Percentiles rank a stretch among this genome's conserved stretches.
Conservation (phyloP, 441 rosid species). For the Erodium trifolium region DNA sequence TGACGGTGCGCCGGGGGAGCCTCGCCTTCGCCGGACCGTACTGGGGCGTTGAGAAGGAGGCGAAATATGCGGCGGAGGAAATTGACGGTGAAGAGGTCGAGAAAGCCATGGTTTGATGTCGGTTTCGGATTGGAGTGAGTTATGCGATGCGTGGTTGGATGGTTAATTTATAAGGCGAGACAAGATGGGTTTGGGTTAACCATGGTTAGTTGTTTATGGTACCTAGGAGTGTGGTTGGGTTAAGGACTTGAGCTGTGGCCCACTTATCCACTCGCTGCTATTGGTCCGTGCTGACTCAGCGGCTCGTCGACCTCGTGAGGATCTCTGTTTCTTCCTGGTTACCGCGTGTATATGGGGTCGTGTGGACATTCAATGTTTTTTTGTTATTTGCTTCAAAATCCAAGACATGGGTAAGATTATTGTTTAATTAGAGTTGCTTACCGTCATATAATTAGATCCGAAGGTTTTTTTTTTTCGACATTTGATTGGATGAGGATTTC, state of each 20-base stretch:
- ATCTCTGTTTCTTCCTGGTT: neutral
- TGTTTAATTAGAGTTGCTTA: too few species aligned
- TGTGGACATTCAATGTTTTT: too few species aligned
- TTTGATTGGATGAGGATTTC: too few species aligned
- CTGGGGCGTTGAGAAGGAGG: neutral
- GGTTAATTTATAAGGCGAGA: neutral
- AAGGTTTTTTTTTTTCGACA: too few species aligned
- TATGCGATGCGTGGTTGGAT: neutral
- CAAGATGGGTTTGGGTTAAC: neutral
- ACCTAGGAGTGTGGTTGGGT: neutral
- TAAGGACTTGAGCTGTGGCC: neutral
- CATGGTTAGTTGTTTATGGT: neutral
- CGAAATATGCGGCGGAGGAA: neutral
- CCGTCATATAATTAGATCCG: too few species aligned
- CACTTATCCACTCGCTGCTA: neutral
- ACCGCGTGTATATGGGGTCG: too few species aligned
- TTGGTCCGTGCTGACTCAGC: neutral
- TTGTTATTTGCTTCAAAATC: too few species aligned
- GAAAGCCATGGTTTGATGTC: neutral
- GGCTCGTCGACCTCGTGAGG: neutral
- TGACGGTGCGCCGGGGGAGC: neutral
- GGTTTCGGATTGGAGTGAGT: neutral
- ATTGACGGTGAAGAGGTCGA: neutral
- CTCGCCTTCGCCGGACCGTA: neutral
- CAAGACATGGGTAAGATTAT: too few species aligned